phyloP scores from a whole-genome alignment of 1,139 yeast species.

The Suhomyces choctaworum region DNA sequence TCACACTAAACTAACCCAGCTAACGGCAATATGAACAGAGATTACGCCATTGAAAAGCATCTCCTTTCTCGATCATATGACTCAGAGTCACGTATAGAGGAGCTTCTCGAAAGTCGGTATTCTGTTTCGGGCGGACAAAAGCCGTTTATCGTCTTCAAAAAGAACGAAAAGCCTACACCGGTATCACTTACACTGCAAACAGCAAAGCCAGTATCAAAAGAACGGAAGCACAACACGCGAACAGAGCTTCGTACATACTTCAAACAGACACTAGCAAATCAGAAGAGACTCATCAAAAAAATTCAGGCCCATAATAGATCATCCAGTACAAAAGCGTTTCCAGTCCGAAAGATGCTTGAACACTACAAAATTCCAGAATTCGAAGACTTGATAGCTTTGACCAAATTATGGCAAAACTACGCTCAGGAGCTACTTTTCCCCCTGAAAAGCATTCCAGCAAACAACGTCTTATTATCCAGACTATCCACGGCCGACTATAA shows the following conservation, averaged over 20 bases:
- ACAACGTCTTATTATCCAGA: conserved; percentile 48
- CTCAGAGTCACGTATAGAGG: conserved; percentile 42
- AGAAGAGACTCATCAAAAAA: conserved; percentile 36
- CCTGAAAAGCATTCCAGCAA: conserved; percentile 24
- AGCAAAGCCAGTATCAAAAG: conserved; percentile 11
- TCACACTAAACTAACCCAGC: too few relatives aligned
- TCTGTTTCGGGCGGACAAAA: conserved; percentile 59
- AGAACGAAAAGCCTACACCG: conserved; percentile 11
- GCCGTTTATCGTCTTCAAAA: conserved; percentile 32
- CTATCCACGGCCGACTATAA: conserved; percentile 81
- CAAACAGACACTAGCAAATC: conserved; percentile 35
- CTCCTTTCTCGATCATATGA: conserved; percentile 54
- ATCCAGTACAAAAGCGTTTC: conserved; percentile 22
- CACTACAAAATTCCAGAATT: conserved; percentile 49
- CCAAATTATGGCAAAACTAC: conserved; percentile 64
- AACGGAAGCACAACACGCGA: conserved; percentile 38
- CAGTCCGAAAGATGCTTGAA: conserved; percentile 29
- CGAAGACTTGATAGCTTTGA: conserved; percentile 53
- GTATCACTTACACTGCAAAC: conserved; percentile 8
- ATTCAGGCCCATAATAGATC: conserved; percentile 30
- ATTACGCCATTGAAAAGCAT: conserved; percentile 49
- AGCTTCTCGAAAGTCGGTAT: conserved; percentile 57
- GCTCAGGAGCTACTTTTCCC: conserved; percentile 53
- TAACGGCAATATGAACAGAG: conserved; percentile 31
- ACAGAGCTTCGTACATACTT: conserved; percentile 48